A percentile compares a stretch with the other conserved stretches of the same genome.
These are phyloP conservation scores for Aspergillus caelatus DNA, from an alignment of 2,329 filamentous ascomycete genomes.

Conservation along the genomic window DNA sequence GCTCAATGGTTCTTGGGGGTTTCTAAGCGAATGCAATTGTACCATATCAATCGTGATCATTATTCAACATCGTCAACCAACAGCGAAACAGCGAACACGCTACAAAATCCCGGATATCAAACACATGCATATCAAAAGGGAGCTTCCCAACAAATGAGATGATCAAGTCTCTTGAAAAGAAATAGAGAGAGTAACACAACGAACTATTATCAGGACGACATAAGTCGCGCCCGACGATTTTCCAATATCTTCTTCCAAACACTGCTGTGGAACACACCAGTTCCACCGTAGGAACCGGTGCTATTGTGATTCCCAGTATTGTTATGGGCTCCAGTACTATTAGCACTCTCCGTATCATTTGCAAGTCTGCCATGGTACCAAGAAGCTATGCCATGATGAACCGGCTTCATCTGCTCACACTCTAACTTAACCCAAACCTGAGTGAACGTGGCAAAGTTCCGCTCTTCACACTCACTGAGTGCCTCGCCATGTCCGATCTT, in stretches of 20 bases:
- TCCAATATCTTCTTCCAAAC: neutral
- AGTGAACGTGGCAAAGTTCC: conserved; percentile 28
- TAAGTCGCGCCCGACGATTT: neutral
- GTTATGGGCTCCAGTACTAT: neutral
- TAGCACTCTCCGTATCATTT: neutral
- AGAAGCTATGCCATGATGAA: neutral
- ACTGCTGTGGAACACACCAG: neutral
- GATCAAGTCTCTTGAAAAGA: neutral
- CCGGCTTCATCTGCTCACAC: conserved; percentile 22
- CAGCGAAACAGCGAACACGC: neutral
- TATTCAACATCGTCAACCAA: neutral
- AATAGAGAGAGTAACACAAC: neutral
- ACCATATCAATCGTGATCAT: neutral
- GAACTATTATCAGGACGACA: neutral
- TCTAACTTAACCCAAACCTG: conserved; percentile 36
- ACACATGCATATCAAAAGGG: neutral
- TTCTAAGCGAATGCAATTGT: neutral
- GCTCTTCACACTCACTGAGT: conserved; percentile 29
- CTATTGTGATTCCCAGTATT: neutral
- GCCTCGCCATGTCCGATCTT: conserved; percentile 14
- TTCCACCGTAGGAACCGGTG: neutral
- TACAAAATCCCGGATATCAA: neutral
- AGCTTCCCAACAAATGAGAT: neutral
- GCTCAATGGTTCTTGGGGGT: neutral
- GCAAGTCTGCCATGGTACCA: neutral